Evolutionary conservation across 2,329 filamentous ascomycete genomes (phyloP).

Genomic region (Laburnicola sp.): DNA sequence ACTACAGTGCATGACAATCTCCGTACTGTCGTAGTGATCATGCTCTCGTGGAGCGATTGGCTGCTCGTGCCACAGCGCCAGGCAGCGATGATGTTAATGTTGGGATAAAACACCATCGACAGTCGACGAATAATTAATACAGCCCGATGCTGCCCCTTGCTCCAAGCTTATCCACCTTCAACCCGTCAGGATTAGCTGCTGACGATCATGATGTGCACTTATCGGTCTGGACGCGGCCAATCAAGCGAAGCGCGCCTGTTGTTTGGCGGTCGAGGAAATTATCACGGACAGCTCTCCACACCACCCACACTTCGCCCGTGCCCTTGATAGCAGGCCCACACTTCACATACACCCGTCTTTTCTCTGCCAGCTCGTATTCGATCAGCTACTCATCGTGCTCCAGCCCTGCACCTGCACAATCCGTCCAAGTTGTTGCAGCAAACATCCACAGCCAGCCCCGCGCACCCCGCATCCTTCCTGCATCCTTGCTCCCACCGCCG

Average conservation of each 20-base stretch:
- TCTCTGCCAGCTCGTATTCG: background rate
- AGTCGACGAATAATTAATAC: background rate
- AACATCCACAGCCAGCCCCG: constrained; percentile 3
- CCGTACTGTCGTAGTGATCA: too few relatives aligned
- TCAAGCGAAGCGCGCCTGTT: constrained; percentile 18
- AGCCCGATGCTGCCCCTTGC: background rate
- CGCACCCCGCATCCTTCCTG: constrained; percentile 25
- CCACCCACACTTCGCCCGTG: constrained; percentile 6
- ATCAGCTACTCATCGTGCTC: background rate
- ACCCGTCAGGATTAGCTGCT: constrained; percentile 1
- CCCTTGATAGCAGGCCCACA: background rate
- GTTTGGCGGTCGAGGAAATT: constrained; percentile 22
- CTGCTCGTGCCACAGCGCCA: background rate
- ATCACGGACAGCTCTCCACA: constrained; percentile 22
- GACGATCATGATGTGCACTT: constrained; percentile 15
- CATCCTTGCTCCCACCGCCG: constrained; percentile 24
- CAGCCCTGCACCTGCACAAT: background rate
- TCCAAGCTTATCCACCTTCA: background rate
- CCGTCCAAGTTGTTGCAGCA: constrained; percentile 5
- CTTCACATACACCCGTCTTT: background rate
- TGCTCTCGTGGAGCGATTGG: constrained; percentile 3
- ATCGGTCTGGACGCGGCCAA: constrained; percentile 25
- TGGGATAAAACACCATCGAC: background rate
- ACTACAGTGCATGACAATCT: too few relatives aligned
- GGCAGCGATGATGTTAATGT: constrained; percentile 4